Conservation (phyloP, 2,329 filamentous ascomycete genomes). For the Talaromyces sp. region DNA sequence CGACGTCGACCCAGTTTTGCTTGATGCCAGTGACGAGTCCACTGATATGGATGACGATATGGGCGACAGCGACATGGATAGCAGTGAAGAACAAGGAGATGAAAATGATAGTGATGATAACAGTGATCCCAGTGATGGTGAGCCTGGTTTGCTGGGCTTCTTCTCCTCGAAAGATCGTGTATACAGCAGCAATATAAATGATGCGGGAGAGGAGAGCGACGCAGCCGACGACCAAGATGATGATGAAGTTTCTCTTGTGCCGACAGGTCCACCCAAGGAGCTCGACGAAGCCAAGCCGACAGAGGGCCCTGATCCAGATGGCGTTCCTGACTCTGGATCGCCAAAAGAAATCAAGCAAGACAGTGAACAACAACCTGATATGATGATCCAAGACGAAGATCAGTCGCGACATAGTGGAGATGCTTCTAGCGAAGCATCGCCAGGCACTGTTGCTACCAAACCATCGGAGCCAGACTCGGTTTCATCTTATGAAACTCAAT, state of each 20-base stretch:
- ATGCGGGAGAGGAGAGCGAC: conserved; percentile 13
- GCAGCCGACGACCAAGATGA: conserved; percentile 33
- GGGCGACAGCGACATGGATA: conserved; percentile 25
- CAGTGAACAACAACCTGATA: background rate
- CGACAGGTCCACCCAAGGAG: conserved; percentile 24
- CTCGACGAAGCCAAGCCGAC: conserved; percentile 21
- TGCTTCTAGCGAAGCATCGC: conserved; percentile 37
- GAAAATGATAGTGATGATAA: conserved; percentile 44
- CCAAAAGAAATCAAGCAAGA: background rate
- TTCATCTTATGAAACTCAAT: conserved; percentile 33
- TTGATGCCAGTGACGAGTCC: conserved; percentile 42
- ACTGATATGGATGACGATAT: conserved; percentile 47
- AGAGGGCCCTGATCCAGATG: background rate
- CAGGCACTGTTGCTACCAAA: conserved; percentile 38
- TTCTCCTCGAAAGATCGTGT: conserved; percentile 40
- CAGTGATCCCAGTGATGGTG: conserved; percentile 42
- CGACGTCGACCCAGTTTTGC: conserved; percentile 39
- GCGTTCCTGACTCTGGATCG: background rate
- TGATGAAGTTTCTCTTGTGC: conserved; percentile 31
- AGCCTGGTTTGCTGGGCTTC: conserved; percentile 40
- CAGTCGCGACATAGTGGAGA: conserved; percentile 24
- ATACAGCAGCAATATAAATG: conserved; percentile 2
- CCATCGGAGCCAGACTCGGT: conserved; percentile 41
- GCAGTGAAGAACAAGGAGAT: conserved; percentile 33
- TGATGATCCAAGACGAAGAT: conserved; percentile 11